These are phyloP conservation scores for Maudiozyma turicensis DNA, from an alignment of 805 yeast genomes.

Conservation along the genomic window DNA sequence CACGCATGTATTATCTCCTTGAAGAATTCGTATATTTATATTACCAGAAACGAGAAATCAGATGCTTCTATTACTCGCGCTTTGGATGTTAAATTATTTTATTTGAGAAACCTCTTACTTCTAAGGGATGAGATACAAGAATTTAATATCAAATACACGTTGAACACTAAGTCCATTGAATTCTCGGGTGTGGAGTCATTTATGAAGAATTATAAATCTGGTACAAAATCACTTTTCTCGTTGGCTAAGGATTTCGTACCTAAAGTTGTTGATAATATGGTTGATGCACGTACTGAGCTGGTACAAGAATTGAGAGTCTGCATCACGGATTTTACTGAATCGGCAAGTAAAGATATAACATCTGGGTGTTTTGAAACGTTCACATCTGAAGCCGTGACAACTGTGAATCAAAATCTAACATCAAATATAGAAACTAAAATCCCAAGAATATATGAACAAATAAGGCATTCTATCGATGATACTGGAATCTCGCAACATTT, in stretches of 20 bases:
- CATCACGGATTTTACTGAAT: conserved; percentile 59
- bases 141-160: conserved; percentile 70
- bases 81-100: conserved; percentile 53
- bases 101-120: conserved; percentile 61
- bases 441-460: conserved; percentile 45
- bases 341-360: conserved; percentile 40
- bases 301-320: conserved; percentile 62
- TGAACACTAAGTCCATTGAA: conserved; percentile 62
- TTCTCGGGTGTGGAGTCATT: conserved; percentile 63
- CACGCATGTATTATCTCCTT: conserved; percentile 65
- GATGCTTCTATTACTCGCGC: conserved; percentile 3
- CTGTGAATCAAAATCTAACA: conserved; percentile 34
- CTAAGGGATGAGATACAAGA: conserved; percentile 59
- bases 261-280: conserved; percentile 68
- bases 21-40: conserved; percentile 41
- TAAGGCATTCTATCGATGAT: conserved; percentile 49
- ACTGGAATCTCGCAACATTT: conserved; percentile 39
- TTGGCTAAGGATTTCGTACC: conserved; percentile 10
- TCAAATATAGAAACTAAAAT: conserved; percentile 43
- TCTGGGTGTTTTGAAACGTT: conserved; percentile 33
- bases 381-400: conserved; percentile 23
- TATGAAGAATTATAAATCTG: conserved; percentile 32
- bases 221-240: conserved; percentile 6
- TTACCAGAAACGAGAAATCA: conserved; percentile 37
- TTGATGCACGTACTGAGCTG: conserved; percentile 67